Conservation (phyloP, 805 yeast species). For the Hanseniaspora meyeri region DNA sequence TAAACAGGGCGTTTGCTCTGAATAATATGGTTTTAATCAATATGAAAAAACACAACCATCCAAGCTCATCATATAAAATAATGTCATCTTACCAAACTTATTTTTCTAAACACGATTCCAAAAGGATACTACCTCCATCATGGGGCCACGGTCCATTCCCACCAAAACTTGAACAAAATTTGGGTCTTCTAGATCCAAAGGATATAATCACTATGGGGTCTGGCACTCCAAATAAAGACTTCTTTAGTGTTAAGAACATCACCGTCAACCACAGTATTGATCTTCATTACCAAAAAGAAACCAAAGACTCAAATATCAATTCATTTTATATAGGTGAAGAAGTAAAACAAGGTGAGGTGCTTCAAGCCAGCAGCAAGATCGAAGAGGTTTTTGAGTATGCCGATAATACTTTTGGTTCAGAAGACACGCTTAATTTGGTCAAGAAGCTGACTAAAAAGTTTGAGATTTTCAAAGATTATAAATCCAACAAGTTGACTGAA, state of each 20-base stretch:
- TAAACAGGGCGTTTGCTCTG: not conserved
- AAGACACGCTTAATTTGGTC: slow-evolving; percentile 39
- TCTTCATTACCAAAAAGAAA: not conserved
- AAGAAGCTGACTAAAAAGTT: not conserved
- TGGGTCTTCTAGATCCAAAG: slow-evolving; percentile 23
- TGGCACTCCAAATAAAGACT: slow-evolving; percentile 1
- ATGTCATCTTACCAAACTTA: not conserved
- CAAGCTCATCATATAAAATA: no score
- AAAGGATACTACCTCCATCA: not conserved
- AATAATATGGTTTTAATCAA: not conserved
- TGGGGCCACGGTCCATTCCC: slow-evolving; percentile 15
- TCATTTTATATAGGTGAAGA: not conserved
- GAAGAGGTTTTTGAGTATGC: slow-evolving; percentile 37
- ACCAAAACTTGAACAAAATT: slow-evolving; percentile 32
- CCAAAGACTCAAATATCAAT: not conserved
- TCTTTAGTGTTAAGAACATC: not conserved
- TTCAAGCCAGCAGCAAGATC: slow-evolving; percentile 29
- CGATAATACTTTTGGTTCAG: slow-evolving; percentile 46
- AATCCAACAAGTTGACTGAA: slow-evolving; percentile 32
- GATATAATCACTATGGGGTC: not conserved
- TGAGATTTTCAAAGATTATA: not conserved
- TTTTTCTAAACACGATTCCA: not conserved
- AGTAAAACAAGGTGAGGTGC: not conserved
- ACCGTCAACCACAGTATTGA: not conserved
- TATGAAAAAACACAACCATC: not conserved